These are phyloP conservation scores for Schizophyllum amplum DNA, from an alignment of 1,284 basidiomycete species.

Conservation along the genomic window DNA sequence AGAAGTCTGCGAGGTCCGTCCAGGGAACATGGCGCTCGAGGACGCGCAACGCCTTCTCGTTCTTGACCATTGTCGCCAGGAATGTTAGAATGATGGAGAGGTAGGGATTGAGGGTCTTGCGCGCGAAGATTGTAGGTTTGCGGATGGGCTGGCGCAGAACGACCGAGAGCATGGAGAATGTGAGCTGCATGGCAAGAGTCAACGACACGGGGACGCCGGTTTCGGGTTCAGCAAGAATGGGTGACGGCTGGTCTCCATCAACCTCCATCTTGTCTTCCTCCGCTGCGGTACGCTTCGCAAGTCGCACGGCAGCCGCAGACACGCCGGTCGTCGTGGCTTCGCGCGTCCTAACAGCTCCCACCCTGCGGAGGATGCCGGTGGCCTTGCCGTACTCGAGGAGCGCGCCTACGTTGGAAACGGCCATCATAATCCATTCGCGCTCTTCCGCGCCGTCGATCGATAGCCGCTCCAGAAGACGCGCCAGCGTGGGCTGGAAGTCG, in stretches of 20 bases:
- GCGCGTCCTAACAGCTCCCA: constrained; percentile 34
- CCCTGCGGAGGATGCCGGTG: constrained; percentile 60
- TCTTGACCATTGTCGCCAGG: constrained; percentile 68
- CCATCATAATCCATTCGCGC: constrained; percentile 96
- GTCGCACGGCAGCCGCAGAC: constrained; percentile 28
- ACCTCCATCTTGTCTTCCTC: constrained; percentile 65
- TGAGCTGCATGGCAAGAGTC: constrained; percentile 68
- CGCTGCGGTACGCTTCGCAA: constrained; percentile 32
- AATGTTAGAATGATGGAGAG: constrained; percentile 85
- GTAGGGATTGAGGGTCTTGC: constrained; percentile 76
- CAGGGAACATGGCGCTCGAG: constrained; percentile 82
- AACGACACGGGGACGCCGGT: constrained; percentile 52
- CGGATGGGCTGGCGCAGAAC: constrained; percentile 61
- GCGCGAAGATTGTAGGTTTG: constrained; percentile 46
- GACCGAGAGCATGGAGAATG: constrained; percentile 73
- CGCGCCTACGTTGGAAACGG: constrained; percentile 71
- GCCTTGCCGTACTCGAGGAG: constrained; percentile 87
- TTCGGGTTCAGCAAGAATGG: constrained; percentile 28
- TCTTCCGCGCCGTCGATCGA: constrained; percentile 76
- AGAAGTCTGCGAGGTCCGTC: constrained; percentile 65
- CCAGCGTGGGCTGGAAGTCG: constrained; percentile 76
- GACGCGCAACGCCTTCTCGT: constrained; percentile 47
- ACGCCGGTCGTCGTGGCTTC: constrained; percentile 23
- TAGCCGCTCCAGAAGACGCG: constrained; percentile 81
- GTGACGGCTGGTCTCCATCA: constrained; percentile 43